These are phyloP conservation scores for Capsicum chinense DNA, from an alignment of 257 asterid species.

Conservation along the genomic window DNA sequence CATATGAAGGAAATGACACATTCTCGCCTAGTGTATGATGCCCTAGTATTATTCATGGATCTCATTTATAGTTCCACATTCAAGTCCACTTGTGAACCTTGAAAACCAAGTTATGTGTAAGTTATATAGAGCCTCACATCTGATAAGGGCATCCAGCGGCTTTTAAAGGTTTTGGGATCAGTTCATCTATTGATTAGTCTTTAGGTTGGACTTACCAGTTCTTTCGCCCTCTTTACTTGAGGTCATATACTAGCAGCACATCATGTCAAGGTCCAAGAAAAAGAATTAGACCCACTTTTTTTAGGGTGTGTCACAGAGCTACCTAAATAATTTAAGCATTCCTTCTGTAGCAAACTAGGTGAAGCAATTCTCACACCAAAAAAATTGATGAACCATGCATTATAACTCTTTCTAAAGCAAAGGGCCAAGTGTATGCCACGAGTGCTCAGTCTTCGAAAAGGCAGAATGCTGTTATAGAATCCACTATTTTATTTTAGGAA, in stretches of 20 bases:
- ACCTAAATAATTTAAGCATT: not conserved
- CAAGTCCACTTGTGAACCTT: conserved; percentile 2
- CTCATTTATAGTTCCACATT: conserved; percentile 13
- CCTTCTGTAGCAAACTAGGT: not conserved
- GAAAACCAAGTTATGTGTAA: not conserved
- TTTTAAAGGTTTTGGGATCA: not conserved
- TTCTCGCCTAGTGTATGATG: not conserved
- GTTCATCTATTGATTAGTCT: not conserved
- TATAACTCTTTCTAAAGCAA: not conserved
- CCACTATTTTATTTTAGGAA: too few species aligned
- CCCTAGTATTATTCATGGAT: not conserved
- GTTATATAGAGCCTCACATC: not conserved
- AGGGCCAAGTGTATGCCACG: too few species aligned
- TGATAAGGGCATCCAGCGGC: conserved; percentile 1
- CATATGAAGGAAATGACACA: not conserved
- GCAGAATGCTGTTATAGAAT: too few species aligned
- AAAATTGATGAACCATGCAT: not conserved
- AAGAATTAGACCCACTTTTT: not conserved
- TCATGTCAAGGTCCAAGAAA: not conserved
- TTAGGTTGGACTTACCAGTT: not conserved
- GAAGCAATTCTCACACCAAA: conserved; percentile 2
- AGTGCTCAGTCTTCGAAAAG: too few species aligned
- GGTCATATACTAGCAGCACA: not conserved
- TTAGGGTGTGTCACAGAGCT: not conserved
- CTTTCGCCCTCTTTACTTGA: not conserved